Conservation (phyloP, 805 yeast genomes). For the Saccharomycopsis schoenii region DNA sequence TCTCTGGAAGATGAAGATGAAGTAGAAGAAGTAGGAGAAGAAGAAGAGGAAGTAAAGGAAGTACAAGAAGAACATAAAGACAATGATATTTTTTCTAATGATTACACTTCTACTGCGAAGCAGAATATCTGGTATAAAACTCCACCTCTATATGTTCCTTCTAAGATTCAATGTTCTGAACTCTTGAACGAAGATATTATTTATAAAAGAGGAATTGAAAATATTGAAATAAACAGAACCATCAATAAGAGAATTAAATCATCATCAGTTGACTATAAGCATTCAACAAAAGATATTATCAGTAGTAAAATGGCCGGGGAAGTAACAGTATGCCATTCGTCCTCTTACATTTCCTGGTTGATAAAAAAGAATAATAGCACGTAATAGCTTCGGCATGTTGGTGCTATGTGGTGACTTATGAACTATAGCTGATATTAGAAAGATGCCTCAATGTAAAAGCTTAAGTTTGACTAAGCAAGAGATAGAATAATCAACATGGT, state of each 20-base stretch:
- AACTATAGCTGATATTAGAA: background rate
- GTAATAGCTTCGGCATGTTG: background rate
- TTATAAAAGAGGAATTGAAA: background rate
- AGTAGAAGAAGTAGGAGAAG: background rate
- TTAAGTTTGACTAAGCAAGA: too few relatives aligned
- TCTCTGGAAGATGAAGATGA: background rate
- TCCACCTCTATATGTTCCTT: constrained; percentile 6
- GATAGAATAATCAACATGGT: too few relatives aligned
- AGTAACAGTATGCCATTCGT: background rate
- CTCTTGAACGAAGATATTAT: background rate
- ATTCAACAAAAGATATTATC: too few relatives aligned
- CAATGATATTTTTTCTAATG: background rate
- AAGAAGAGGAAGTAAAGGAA: background rate
- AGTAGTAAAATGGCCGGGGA: too few relatives aligned
- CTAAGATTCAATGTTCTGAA: constrained; percentile 2
- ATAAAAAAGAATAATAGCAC: background rate
- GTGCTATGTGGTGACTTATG: background rate
- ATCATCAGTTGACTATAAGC: background rate
- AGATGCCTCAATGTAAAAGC: background rate
- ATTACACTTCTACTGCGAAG: background rate
- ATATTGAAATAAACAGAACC: background rate
- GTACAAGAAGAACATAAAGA: background rate
- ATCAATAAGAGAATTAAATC: background rate
- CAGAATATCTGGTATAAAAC: constrained; percentile 6
- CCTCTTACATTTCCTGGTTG: background rate